phyloP scores from a whole-genome alignment of 225 moss, liverwort and hornwort species.

The Takakia lepidozioides region DNA sequence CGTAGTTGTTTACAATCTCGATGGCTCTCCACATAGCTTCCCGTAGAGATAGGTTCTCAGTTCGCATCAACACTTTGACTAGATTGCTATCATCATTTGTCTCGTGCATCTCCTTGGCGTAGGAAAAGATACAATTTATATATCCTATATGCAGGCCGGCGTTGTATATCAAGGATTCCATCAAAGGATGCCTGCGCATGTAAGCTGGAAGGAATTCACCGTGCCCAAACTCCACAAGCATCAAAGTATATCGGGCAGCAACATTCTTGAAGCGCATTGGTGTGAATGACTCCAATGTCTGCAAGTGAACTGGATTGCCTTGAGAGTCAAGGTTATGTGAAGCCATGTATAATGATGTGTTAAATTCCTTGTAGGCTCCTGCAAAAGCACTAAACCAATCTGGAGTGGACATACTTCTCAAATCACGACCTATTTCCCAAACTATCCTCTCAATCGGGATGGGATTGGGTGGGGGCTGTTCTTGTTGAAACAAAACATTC shows the following conservation, averaged over 20 bases:
- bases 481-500: not conserved
- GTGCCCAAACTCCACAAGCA: not conserved
- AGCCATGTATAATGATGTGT: not conserved
- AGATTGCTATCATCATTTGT: not conserved
- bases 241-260: too few species aligned
- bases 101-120: constrained; percentile 5
- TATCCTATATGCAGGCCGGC: not conserved
- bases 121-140: constrained; percentile 10
- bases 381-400: constrained; percentile 1
- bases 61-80: not conserved
- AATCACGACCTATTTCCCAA: constrained; percentile 1
- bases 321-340: not conserved
- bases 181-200: constrained; percentile 1
- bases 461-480: constrained; percentile 5
- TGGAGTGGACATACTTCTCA: not conserved
- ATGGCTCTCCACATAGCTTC: constrained; percentile 2
- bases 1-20: not conserved
- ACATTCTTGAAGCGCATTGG: too few species aligned
- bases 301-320: not conserved
- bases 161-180: not conserved
- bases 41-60: not conserved
- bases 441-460: constrained; percentile 5
- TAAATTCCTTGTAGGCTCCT: not conserved
- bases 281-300: constrained; percentile 6
- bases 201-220: not conserved